Percentiles rank a stretch among this genome's conserved stretches.
These are phyloP conservation scores for Mortierella sp. DNA, from an alignment of 371 early-diverging fungal species.

Conservation along the genomic window DNA sequence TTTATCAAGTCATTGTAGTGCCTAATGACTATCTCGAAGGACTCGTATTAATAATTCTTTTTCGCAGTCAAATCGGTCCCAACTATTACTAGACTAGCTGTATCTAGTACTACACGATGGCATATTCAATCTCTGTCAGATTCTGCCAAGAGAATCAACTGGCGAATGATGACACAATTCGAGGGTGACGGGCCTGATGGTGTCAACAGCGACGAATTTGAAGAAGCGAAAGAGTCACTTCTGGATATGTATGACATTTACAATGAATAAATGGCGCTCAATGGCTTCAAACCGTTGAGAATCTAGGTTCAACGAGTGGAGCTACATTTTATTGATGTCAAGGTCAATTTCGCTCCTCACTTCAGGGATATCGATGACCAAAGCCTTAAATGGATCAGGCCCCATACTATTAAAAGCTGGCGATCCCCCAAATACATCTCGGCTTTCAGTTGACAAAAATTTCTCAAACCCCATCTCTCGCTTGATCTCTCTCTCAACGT, in stretches of 20 bases:
- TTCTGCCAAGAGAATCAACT: conserved; percentile 51
- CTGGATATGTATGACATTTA: conserved; percentile 63
- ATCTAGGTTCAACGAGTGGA: not conserved
- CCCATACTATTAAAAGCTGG: conserved; percentile 2
- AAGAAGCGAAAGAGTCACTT: conserved; percentile 63
- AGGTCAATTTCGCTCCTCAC: not conserved
- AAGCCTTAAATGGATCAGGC: conserved; percentile 22
- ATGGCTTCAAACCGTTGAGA: not conserved
- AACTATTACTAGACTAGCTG: conserved; percentile 59
- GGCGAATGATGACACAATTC: conserved; percentile 62
- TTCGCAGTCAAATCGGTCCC: conserved; percentile 47
- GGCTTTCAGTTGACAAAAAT: not conserved
- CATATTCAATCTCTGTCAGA: conserved; percentile 56
- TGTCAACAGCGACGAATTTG: conserved; percentile 60
- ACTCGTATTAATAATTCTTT: not conserved
- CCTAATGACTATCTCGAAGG: not conserved
- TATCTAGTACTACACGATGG: conserved; percentile 56
- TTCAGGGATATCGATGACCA: not conserved
- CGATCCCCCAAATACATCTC: not conserved
- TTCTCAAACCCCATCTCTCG: not conserved
- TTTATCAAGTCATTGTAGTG: not conserved
- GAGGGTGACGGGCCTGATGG: conserved; percentile 59
- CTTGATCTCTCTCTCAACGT: conserved; percentile 30
- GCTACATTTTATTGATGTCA: not conserved
- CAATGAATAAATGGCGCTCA: conserved; percentile 39